phyloP scores from a whole-genome alignment of 352 stramenopile species.

The Blastocystis sp. region DNA sequence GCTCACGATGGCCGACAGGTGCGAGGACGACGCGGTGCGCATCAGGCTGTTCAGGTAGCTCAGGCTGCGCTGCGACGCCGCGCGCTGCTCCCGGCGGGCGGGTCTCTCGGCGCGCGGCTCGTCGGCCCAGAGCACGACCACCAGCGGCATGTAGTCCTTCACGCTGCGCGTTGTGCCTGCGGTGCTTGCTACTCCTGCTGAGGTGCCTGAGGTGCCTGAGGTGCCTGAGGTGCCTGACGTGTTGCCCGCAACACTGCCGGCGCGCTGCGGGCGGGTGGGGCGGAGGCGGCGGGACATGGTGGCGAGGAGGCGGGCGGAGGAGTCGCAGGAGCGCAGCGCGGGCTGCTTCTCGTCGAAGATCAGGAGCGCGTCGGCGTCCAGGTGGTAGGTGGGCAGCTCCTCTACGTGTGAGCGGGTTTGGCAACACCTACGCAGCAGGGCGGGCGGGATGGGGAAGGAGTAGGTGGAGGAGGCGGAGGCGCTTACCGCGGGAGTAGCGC shows the following conservation, averaged over 20 bases:
- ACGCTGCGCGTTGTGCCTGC: too few relatives aligned
- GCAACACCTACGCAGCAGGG: not conserved
- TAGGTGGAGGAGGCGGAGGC: not conserved
- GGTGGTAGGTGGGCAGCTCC: conserved; percentile 41
- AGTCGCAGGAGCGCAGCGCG: not conserved
- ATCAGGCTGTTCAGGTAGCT: not conserved
- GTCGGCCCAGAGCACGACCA: conserved; percentile 36
- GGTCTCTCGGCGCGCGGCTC: not conserved
- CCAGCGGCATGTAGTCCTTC: conserved; percentile 21
- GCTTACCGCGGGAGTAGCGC: not conserved
- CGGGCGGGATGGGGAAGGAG: conserved; percentile 1
- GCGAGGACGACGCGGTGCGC: not conserved
- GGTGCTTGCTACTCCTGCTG: too few relatives aligned
- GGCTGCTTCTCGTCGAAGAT: conserved; percentile 45
- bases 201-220: not conserved
- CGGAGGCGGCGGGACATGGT: not conserved
- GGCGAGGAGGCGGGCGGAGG: conserved; percentile 9
- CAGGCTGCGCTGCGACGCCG: not conserved
- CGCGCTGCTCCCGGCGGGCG: not conserved
- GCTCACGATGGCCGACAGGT: not conserved
- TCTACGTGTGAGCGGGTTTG: not conserved
- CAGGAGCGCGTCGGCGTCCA: not conserved
- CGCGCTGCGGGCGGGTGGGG: not conserved
- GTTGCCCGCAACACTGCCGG: not conserved
- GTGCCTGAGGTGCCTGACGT: not conserved